Base-by-base conservation (phyloP, 2,329 filamentous ascomycete species). In the Emmonsiellopsis sp. region DNA sequence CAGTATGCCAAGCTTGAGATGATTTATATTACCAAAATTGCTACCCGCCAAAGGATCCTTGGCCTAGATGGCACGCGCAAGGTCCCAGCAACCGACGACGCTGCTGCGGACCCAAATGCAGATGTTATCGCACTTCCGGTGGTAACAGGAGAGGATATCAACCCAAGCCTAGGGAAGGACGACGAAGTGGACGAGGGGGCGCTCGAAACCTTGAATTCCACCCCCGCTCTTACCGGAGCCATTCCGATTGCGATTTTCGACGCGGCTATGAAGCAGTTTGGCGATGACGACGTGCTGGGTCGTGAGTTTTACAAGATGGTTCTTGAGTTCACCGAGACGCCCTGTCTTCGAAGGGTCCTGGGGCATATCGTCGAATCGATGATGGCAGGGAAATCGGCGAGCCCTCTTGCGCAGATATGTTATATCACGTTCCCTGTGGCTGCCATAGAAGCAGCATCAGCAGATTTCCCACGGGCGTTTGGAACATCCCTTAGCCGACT, bases 201-300 rank as follows among this genome's bases (percentile, higher is more conserved):
- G 52, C 73, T 95, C 58, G 77, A 86, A 63, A 83, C 82, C 57
- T 71, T 87, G 13, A 79, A 80, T 38, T 75, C 78, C 54, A 92
- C 90, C 47, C 90, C 92, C 3, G 89, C 89, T 8, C 78, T 96
- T 58, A 88, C 87, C 56, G 93, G 93, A n/a, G 93, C 89, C 13
- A 95, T 98, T 60, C 91, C 93, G 1, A 80, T 90, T 53, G 90
- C 92, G 40, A 88, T 98, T 47, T 96, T 95, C 65, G 89, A 95
- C 63, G 83, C 89, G 20, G 85, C 90, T 5, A 83, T 84, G 73
- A 89, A 86, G 67, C 85, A 95, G 62, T 80, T 86, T 51, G 83
- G 87, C 59, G 83, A 85, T 66, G 81, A 80, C 55, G 71, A 83
- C 1, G 73, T 76, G 1, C 77, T 89, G 6, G 89, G 83, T 2